A percentile compares a stretch with the other conserved stretches of the same genome.
These are phyloP conservation scores for Pythium phragmitis DNA, from an alignment of 352 stramenopile genomes.

Conservation along the genomic window DNA sequence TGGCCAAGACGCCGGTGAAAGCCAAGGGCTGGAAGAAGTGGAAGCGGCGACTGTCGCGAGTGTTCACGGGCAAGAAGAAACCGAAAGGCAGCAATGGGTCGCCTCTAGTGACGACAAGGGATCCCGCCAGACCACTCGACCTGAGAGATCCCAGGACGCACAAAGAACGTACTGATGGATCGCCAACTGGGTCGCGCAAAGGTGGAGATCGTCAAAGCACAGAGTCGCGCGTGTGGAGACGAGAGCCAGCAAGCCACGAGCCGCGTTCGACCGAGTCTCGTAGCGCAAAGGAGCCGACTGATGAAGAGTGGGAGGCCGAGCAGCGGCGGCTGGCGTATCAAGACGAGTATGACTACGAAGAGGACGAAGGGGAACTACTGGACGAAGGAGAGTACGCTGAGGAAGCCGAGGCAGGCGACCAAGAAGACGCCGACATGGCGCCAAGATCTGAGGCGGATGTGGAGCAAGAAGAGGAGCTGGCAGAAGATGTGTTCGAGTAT, in stretches of 20 bases:
- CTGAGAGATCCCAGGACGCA: not conserved
- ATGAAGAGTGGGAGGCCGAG: conserved; percentile 14
- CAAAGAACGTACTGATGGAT: conserved; percentile 5
- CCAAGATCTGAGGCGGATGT: not conserved
- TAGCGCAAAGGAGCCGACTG: not conserved
- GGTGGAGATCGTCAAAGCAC: not conserved
- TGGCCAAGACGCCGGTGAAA: conserved; percentile 12
- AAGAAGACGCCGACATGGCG: not conserved
- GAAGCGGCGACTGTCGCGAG: conserved; percentile 19
- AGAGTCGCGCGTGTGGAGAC: not conserved
- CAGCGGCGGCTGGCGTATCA: not conserved
- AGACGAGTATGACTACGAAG: conserved; percentile 2
- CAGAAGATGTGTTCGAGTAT: not conserved
- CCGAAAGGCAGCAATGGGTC: not conserved
- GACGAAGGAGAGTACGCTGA: not conserved
- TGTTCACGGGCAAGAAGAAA: conserved; percentile 24
- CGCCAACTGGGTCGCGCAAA: conserved; percentile 2
- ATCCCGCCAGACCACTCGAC: too few species aligned
- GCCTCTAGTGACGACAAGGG: too few species aligned
- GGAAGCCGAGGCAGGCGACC: not conserved
- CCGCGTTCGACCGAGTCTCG: conserved; percentile 1
- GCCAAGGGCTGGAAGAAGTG: conserved; percentile 30
- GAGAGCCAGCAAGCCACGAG: not conserved
- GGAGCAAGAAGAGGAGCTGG: not conserved
- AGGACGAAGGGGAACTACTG: not conserved